Evolutionary conservation across 352 stramenopile genomes (phyloP).

Genomic region (Pythium aquatile): DNA sequence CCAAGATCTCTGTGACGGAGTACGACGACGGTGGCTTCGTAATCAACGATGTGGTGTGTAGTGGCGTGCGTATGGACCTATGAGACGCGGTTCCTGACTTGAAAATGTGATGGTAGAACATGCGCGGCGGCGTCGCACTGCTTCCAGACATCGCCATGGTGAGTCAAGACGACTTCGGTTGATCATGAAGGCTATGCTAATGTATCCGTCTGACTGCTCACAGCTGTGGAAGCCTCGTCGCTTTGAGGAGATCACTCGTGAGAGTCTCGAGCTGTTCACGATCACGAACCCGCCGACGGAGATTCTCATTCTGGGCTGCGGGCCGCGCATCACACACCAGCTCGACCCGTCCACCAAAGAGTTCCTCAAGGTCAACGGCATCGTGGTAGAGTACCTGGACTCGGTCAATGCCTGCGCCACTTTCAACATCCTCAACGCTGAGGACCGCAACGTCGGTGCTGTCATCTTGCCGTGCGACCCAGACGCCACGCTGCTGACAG

Average conservation of each 20-base stretch:
- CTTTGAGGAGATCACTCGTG: slow-evolving; percentile 79
- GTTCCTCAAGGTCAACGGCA: slow-evolving; percentile 78
- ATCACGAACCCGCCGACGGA: slow-evolving; percentile 78
- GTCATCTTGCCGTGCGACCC: slow-evolving; percentile 74
- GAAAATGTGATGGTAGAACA: slow-evolving; percentile 41
- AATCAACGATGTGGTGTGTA: slow-evolving; percentile 68
- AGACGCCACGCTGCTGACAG: slow-evolving; percentile 25
- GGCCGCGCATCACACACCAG: slow-evolving; percentile 53
- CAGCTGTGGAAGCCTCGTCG: slow-evolving; percentile 78
- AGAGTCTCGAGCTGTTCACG: slow-evolving; percentile 74
- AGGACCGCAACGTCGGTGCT: slow-evolving; percentile 78
- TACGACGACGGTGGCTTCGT: slow-evolving; percentile 87
- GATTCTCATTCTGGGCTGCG: slow-evolving; percentile 82
- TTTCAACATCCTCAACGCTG: slow-evolving; percentile 92
- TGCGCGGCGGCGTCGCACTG: slow-evolving; percentile 71
- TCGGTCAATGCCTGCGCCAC: slow-evolving; percentile 82
- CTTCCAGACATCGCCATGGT: slow-evolving; percentile 81
- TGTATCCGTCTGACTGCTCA: background rate
- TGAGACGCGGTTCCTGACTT: background rate
- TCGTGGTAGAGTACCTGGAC: slow-evolving; percentile 86
- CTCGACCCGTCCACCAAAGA: slow-evolving; percentile 64
- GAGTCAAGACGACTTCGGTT: slow-evolving; percentile 2
- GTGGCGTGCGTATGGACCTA: background rate
- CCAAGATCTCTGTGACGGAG: slow-evolving; percentile 78
- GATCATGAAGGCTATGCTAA: background rate